Percentiles rank a stretch among this genome's conserved stretches.
Evolutionary conservation across 1,284 basidiomycete genomes (phyloP).

Genomic region (Pholiota adiposa): DNA sequence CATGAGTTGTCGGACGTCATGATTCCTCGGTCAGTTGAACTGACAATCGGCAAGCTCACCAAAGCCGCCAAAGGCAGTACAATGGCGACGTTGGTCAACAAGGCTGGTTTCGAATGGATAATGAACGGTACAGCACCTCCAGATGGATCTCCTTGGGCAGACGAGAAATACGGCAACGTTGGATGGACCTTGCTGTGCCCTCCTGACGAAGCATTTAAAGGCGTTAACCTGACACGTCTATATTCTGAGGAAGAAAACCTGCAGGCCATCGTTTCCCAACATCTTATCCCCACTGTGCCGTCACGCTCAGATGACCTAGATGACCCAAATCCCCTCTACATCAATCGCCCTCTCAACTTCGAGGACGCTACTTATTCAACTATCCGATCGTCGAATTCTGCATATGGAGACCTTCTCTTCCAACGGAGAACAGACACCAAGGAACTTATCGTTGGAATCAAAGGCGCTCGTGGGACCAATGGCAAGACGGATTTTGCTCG

Average conservation of each 20-base stretch:
- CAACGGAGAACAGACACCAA: conserved; percentile 53
- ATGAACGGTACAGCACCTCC: conserved; percentile 84
- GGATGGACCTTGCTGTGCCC: conserved; percentile 91
- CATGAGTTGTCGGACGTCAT: conserved; percentile 91
- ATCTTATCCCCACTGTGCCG: conserved; percentile 68
- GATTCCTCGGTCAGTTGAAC: conserved; percentile 85
- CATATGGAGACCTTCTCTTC: conserved; percentile 85
- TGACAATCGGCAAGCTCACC: conserved; percentile 89
- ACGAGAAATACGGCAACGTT: conserved; percentile 48
- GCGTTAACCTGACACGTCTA: conserved; percentile 84
- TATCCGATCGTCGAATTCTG: conserved; percentile 61
- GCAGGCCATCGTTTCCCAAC: conserved; percentile 80
- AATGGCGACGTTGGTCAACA: conserved; percentile 84
- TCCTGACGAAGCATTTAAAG: conserved; percentile 89
- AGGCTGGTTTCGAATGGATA: conserved; percentile 89
- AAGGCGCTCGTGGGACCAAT: conserved; percentile 80
- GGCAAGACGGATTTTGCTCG: conserved; percentile 77
- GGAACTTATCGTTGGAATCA: conserved; percentile 85
- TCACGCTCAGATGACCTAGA: conserved; percentile 22
- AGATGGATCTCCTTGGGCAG: conserved; percentile 61
- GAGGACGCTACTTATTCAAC: conserved; percentile 79
- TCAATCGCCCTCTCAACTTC: conserved; percentile 73
- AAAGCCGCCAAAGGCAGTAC: conserved; percentile 86
- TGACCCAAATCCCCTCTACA: conserved; percentile 49
- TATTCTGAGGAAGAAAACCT: conserved; percentile 67